These are phyloP conservation scores for Pseudogymnoascus sp. DNA, from an alignment of 2,329 filamentous ascomycete species.

Conservation along the genomic window DNA sequence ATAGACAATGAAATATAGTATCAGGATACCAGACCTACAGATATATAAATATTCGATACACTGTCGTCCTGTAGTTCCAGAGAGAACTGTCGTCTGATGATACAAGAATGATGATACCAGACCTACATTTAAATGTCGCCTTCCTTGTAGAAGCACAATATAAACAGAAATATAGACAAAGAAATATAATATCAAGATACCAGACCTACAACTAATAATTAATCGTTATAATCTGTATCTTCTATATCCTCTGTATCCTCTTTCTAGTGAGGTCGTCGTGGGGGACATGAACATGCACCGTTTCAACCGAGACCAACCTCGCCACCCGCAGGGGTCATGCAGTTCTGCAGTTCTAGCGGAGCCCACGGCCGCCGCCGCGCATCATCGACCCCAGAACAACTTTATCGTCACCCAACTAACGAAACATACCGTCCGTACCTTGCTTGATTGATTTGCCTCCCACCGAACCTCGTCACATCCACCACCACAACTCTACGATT, in stretches of 20 bases:
- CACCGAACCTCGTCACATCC: neutral
- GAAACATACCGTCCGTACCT: neutral
- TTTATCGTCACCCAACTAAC: conserved; percentile 9
- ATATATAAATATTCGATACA: too few relatives aligned
- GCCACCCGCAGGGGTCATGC: conserved; percentile 1
- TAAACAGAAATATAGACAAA: neutral
- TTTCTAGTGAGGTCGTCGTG: neutral
- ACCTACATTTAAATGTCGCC: too few relatives aligned
- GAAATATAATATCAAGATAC: neutral
- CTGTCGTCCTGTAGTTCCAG: too few relatives aligned
- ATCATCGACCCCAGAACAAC: conserved; percentile 10
- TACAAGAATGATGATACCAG: too few relatives aligned
- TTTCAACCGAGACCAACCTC: neutral
- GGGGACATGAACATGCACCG: neutral
- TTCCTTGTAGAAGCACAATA: neutral
- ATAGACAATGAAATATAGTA: too few relatives aligned
- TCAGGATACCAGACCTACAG: too few relatives aligned
- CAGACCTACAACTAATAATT: neutral
- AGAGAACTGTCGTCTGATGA: too few relatives aligned
- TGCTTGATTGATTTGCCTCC: conserved; percentile 5
- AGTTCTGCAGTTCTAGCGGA: conserved; percentile 5
- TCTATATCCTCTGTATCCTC: neutral
- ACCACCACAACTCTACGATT: neutral
- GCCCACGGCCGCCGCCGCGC: conserved; percentile 1
- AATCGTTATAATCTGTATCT: neutral